phyloP scores from a whole-genome alignment of 495 filamentous ascomycete species.

The Xylaria palmicola region DNA sequence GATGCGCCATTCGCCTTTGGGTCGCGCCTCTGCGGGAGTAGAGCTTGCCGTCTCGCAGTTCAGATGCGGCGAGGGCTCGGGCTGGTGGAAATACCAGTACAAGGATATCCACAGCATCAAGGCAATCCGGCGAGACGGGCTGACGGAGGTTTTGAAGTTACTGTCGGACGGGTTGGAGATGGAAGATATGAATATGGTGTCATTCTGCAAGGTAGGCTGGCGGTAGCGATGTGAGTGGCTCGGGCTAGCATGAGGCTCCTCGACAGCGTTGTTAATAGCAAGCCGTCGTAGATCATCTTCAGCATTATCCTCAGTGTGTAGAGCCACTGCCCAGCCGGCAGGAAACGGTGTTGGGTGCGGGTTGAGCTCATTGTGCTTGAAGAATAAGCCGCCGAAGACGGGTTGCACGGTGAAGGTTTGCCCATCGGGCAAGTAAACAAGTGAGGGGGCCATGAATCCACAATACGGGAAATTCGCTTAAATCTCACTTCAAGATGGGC shows the following conservation, averaged over 20 bases:
- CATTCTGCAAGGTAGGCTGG: slow-evolving; percentile 69
- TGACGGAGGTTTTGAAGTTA: slow-evolving; percentile 75
- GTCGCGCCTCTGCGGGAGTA: slow-evolving; percentile 67
- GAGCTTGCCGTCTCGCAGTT: slow-evolving; percentile 59
- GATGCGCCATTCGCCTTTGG: slow-evolving; percentile 84
- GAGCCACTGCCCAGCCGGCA: slow-evolving; percentile 82
- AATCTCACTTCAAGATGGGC: not conserved
- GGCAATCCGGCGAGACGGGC: slow-evolving; percentile 81
- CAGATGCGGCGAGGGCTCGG: slow-evolving; percentile 54
- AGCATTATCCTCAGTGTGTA: slow-evolving; percentile 66
- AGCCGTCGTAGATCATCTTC: slow-evolving; percentile 27
- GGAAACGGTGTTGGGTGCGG: slow-evolving; percentile 69
- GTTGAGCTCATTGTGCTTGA: slow-evolving; percentile 77
- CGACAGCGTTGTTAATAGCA: slow-evolving; percentile 22
- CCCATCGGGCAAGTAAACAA: slow-evolving; percentile 77
- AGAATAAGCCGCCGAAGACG: slow-evolving; percentile 84
- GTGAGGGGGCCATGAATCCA: slow-evolving; percentile 38
- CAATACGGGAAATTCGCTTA: not conserved
- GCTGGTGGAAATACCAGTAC: slow-evolving; percentile 96
- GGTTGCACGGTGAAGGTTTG: slow-evolving; percentile 75
- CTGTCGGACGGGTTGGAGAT: slow-evolving; percentile 77
- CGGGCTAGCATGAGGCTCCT: slow-evolving; percentile 22
- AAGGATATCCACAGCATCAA: slow-evolving; percentile 96
- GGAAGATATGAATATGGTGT: slow-evolving; percentile 85
- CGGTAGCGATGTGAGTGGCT: slow-evolving; percentile 63